Conservation (phyloP, 2,329 filamentous ascomycete genomes). For the Sodiomyces alkalinus region DNA sequence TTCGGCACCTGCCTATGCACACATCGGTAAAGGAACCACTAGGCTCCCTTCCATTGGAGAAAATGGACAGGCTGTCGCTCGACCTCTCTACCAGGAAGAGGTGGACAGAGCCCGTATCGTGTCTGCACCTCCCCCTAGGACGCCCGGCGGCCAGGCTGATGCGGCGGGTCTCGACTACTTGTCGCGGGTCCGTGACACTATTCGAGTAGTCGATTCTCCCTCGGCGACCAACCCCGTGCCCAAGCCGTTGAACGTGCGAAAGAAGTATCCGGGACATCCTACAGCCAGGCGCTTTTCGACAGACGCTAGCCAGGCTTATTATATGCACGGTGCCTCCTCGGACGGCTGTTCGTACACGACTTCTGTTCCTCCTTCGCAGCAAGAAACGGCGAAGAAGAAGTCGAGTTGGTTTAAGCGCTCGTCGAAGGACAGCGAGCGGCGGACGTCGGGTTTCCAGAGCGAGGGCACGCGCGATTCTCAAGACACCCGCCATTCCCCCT, state of each 20-base stretch:
- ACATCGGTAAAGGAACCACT: slow-evolving; percentile 20
- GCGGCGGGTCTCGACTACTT: slow-evolving; percentile 27
- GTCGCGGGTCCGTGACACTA: slow-evolving; percentile 31
- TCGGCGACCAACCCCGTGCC: slow-evolving; percentile 20
- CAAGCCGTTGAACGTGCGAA: slow-evolving; percentile 25
- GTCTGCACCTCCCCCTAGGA: slow-evolving; percentile 25
- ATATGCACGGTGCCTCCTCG: slow-evolving; percentile 9
- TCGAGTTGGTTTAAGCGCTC: slow-evolving; percentile 35
- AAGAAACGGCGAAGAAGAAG: slow-evolving; percentile 25
- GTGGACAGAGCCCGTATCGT: slow-evolving; percentile 25
- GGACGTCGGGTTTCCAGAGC: slow-evolving; percentile 7
- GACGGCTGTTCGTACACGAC: slow-evolving; percentile 9
- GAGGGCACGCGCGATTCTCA: slow-evolving; percentile 2
- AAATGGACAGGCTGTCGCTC: slow-evolving; percentile 13
- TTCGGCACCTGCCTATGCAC: slow-evolving; percentile 34
- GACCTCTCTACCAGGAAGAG: slow-evolving; percentile 3
- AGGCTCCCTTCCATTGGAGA: slow-evolving; percentile 35
- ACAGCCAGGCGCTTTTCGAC: too few relatives aligned
- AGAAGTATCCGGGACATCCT: slow-evolving; percentile 16
- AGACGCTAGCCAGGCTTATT: too few relatives aligned
- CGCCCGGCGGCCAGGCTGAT: slow-evolving; percentile 12
- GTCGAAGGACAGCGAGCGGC: slow-evolving; percentile 20
- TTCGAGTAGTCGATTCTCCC: slow-evolving; percentile 38
- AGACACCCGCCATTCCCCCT: slow-evolving; percentile 6
- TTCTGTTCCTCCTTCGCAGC: slow-evolving; percentile 8